A percentile compares a stretch with the other conserved stretches of the same genome.
Evolutionary conservation across 1,284 basidiomycete genomes (phyloP).

Genomic region (Puccinia triticina): DNA sequence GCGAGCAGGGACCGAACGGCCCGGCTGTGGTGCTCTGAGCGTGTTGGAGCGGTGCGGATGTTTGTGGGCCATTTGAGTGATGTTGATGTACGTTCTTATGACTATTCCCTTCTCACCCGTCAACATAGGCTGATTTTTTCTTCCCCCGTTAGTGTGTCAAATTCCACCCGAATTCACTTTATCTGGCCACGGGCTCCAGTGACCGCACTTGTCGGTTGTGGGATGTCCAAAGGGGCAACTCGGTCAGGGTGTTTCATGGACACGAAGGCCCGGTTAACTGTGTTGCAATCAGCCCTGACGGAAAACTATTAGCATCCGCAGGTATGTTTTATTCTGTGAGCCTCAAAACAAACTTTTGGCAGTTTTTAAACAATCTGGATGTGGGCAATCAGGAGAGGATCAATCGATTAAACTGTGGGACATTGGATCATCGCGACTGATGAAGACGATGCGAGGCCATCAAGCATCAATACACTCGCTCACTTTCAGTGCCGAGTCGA

Average conservation of each 20-base stretch:
- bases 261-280: constrained; percentile 88
- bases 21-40: constrained; percentile 92
- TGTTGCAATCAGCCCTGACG: constrained; percentile 88
- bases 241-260: constrained; percentile 91
- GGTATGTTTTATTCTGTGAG: constrained; percentile 63
- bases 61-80: constrained; percentile 96
- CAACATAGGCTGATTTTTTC: background rate
- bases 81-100: constrained; percentile 77
- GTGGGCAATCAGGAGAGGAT: constrained; percentile 72
- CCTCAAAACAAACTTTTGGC: constrained; percentile 22
- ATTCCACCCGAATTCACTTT: constrained; percentile 97
- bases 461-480: constrained; percentile 84
- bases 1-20: constrained; percentile 92
- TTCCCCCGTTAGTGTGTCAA: constrained; percentile 72
- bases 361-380: background rate
- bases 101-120: background rate
- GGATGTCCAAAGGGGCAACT: constrained; percentile 95
- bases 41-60: constrained; percentile 81
- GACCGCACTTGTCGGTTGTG: constrained; percentile 94
- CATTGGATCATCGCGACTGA: constrained; percentile 82
- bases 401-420: constrained; percentile 95
- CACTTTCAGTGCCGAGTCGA: constrained; percentile 87
- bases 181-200: constrained; percentile 93
- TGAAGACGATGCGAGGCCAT: constrained; percentile 98
- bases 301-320: constrained; percentile 86